A percentile compares a stretch with the other conserved stretches of the same genome.
Evolutionary conservation across 2,329 filamentous ascomycete species (phyloP).

Genomic region (Aspergillus sojae): DNA sequence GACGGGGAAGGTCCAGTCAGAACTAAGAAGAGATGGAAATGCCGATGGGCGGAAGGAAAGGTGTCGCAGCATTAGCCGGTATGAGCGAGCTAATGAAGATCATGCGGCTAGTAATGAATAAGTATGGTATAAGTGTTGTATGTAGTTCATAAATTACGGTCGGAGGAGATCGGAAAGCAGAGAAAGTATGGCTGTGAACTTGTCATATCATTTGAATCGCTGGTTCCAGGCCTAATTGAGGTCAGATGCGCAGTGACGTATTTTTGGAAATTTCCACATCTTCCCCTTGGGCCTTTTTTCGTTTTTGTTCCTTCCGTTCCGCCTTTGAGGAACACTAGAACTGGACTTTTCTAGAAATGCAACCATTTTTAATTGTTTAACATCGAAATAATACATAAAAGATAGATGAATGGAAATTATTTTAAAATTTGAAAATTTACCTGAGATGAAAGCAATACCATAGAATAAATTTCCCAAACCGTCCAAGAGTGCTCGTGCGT

Average conservation of each 20-base stretch:
- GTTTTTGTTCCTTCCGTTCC: background rate
- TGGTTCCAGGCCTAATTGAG: background rate
- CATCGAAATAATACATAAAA: background rate
- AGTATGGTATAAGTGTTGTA: background rate
- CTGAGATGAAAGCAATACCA: background rate
- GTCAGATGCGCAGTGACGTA: constrained; percentile 3
- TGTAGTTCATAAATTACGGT: background rate
- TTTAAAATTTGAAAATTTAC: too few relatives aligned
- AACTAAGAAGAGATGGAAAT: background rate
- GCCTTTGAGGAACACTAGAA: background rate
- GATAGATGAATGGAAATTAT: background rate
- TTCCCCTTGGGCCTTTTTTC: background rate
- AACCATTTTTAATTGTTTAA: background rate
- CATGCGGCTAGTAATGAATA: background rate
- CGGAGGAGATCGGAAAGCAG: constrained; percentile 1
- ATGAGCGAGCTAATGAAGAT: background rate
- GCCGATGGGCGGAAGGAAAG: background rate
- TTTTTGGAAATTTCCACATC: background rate
- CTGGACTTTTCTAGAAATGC: background rate
- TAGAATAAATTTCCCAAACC: background rate
- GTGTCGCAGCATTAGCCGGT: background rate
- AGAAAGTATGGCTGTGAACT: background rate
- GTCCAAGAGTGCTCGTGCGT: constrained; percentile 3
- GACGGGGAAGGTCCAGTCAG: background rate
- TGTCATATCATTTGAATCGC: background rate